Evolutionary conservation across 345 rosid genomes (phyloP), one percentile per base, ranked within the genome.

Genomic region (Lenwebbia sp.): DNA sequence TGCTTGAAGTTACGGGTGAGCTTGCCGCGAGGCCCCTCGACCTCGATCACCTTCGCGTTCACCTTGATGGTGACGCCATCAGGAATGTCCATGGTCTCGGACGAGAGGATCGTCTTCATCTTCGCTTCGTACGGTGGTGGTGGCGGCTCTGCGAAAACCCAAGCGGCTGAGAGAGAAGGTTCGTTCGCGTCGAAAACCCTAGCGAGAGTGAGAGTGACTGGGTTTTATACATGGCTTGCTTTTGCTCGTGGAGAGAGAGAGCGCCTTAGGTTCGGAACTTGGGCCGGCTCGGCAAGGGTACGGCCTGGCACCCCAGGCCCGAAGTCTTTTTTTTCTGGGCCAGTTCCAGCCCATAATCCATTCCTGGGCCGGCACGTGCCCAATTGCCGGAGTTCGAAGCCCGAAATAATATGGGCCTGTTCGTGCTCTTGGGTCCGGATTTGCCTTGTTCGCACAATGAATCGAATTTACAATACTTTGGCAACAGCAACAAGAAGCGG

Each of bases 21-120:
- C 86, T 86, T 92, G 37, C 93, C 92, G 17, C 92, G 84, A 0
- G 93, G 93, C 1, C 93, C 92, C 75, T 92, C 92, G 14, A 92
- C 93, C 87, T 89, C 92, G 3, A 92, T 90, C 37, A 92, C 56
- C 87, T 90, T 90, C 0, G 91, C 92, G 82, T 85, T 85, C 40
- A 92, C 88, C 65, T 90, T 92, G 65, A 92, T 88, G 58, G 84
- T 89, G 13, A 92, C 91, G 40, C 90, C 91, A 2, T 92, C 93
- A 4, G 93, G 93, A 70, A 92, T 92, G 81, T 90, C 90, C 93
- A 91, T 91, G 4, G 92, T 86, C 85, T 92, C 93, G 1, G 92
- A 88, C 17, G 93, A 90, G 14, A 90, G 83, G 30, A 92, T 92
- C 30, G 92, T 88, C 91, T 92, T 92, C 93, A 92, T 92, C 53